Evolutionary conservation across 1,139 yeast genomes (phyloP).

Genomic region (Hyphopichia buzzinii): DNA sequence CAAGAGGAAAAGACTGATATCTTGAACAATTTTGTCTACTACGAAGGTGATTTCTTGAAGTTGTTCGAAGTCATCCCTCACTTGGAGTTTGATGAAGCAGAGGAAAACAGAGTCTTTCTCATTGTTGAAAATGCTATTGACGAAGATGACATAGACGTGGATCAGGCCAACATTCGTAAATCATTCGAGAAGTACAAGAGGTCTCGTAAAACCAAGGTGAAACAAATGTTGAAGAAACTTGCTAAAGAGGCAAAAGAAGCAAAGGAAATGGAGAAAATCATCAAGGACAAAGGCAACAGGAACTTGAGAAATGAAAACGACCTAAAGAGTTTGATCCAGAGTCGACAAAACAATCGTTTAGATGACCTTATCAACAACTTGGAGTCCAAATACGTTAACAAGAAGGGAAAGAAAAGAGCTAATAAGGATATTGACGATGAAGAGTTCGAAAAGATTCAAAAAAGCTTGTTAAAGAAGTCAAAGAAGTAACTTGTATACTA

Average conservation of each 20-base stretch:
- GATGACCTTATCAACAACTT: constrained; percentile 49
- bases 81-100: constrained; percentile 59
- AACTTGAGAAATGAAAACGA: constrained; percentile 37
- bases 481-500: neutral
- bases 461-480: constrained; percentile 12
- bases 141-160: constrained; percentile 25
- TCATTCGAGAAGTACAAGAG: constrained; percentile 57
- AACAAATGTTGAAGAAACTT: constrained; percentile 44
- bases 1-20: constrained; percentile 70
- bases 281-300: constrained; percentile 37
- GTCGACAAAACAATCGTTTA: constrained; percentile 40
- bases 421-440: constrained; percentile 32
- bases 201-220: constrained; percentile 44
- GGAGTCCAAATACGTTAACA: constrained; percentile 53
- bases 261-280: constrained; percentile 51
- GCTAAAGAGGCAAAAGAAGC: constrained; percentile 70
- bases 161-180: constrained; percentile 25
- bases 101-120: constrained; percentile 57
- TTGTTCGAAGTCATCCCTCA: constrained; percentile 79
- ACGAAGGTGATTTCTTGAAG: constrained; percentile 67
- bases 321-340: constrained; percentile 50
- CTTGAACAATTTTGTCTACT: constrained; percentile 52
- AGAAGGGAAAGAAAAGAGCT: constrained; percentile 34
- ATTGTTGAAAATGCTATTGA: constrained; percentile 47
- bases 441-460: constrained; percentile 30